These are phyloP conservation scores for Pythium rishiriense DNA, from an alignment of 352 stramenopile genomes.

Conservation along the genomic window DNA sequence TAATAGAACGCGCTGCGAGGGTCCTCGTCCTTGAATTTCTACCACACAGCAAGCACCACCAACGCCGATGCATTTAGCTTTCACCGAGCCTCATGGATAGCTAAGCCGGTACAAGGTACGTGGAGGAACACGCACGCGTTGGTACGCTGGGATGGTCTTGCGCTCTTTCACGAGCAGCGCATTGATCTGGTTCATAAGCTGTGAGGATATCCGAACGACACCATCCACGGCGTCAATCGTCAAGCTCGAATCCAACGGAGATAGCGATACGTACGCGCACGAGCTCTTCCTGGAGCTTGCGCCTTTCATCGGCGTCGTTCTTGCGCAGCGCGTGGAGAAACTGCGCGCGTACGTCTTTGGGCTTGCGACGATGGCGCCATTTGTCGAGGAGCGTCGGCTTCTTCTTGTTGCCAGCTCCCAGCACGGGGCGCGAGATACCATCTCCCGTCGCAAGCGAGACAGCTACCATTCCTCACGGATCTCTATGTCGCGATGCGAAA, in stretches of 20 bases:
- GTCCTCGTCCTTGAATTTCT: slow-evolving; percentile 71
- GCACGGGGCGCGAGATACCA: too few relatives aligned
- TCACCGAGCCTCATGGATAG: too few relatives aligned
- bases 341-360: slow-evolving; percentile 39
- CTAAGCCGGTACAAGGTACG: too few relatives aligned
- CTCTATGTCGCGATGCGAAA: too few relatives aligned
- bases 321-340: slow-evolving; percentile 42
- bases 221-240: too few relatives aligned
- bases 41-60: background rate
- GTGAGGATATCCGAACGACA: too few relatives aligned
- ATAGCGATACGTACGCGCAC: slow-evolving; percentile 46
- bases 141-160: slow-evolving; percentile 46
- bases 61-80: too few relatives aligned
- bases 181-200: slow-evolving; percentile 78
- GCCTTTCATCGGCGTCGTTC: slow-evolving; percentile 41
- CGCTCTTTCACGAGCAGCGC: slow-evolving; percentile 59
- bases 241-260: too few relatives aligned
- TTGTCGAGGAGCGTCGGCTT: slow-evolving; percentile 17
- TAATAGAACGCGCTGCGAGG: slow-evolving; percentile 75
- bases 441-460: too few relatives aligned
- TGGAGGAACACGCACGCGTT: slow-evolving; percentile 55
- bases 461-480: too few relatives aligned
- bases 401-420: slow-evolving; percentile 12
- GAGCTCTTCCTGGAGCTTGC: slow-evolving; percentile 39
- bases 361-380: slow-evolving; percentile 30